A percentile compares a stretch with the other conserved stretches of the same genome.
Conservation (phyloP, 345 rosid genomes). For the Heritiera fomes region DNA sequence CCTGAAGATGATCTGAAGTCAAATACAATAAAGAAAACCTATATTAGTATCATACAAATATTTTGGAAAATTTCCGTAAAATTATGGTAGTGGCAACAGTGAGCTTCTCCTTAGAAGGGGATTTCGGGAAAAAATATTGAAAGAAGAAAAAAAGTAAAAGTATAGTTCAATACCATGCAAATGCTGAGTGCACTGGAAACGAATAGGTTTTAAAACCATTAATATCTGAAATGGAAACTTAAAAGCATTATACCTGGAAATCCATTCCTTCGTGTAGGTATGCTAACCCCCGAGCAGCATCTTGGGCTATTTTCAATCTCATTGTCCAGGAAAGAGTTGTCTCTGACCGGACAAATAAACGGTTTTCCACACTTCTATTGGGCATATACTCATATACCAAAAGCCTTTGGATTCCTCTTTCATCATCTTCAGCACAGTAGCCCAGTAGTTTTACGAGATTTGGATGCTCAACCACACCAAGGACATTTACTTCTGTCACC, state of each 20-base stretch:
- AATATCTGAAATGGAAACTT: background rate
- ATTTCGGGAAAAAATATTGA: background rate
- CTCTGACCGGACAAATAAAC: conserved; percentile 50
- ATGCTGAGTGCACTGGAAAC: background rate
- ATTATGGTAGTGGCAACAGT: background rate
- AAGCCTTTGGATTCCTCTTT: conserved; percentile 88
- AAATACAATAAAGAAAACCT: conserved; percentile 14
- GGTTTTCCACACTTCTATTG: conserved; percentile 70
- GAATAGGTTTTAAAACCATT: background rate
- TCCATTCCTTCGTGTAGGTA: conserved; percentile 89
- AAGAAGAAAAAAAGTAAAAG: background rate
- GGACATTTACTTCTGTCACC: conserved; percentile 91
- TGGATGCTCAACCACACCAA: conserved; percentile 82
- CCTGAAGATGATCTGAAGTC: conserved; percentile 68
- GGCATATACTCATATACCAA: conserved; percentile 85
- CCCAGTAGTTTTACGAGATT: conserved; percentile 88
- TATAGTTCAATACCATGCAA: background rate
- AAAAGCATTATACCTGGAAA: conserved; percentile 59
- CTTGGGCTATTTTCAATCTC: conserved; percentile 84
- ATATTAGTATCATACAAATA: conserved; percentile 4
- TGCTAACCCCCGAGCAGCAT: conserved; percentile 83
- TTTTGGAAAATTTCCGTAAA: background rate
- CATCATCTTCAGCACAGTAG: conserved; percentile 92
- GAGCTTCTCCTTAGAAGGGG: background rate
- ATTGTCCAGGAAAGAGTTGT: conserved; percentile 76